phyloP scores from a whole-genome alignment of 768 basidiomycete genomes.

The Phylloporus rhodoxanthus region DNA sequence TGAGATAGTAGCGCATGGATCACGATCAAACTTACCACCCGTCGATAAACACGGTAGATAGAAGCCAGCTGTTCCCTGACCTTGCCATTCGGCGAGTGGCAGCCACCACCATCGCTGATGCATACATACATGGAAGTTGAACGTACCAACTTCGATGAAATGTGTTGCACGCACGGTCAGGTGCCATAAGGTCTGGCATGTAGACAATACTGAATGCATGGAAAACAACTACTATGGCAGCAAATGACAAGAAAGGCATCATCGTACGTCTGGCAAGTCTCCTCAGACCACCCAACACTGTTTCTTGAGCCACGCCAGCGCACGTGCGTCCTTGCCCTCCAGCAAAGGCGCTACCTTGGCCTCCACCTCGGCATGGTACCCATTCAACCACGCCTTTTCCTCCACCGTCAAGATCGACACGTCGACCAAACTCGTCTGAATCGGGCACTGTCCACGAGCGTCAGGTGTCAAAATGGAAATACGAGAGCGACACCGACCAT shows the following conservation, averaged over 20 bases:
- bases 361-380: conserved; percentile 69
- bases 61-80: neutral
- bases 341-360: conserved; percentile 56
- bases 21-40: neutral
- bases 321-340: conserved; percentile 27
- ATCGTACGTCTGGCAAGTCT: neutral
- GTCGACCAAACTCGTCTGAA: conserved; percentile 80
- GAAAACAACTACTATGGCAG: neutral
- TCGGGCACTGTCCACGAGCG: conserved; percentile 55
- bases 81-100: neutral
- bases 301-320: conserved; percentile 21
- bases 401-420: conserved; percentile 48
- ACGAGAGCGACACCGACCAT: conserved; percentile 49
- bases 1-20: neutral
- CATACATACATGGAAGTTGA: neutral
- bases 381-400: conserved; percentile 81
- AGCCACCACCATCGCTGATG: neutral
- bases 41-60: neutral
- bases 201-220: neutral
- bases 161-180: too few species aligned
- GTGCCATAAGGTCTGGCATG: too few species aligned
- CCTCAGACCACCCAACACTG: conserved; percentile 10
- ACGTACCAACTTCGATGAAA: too few species aligned
- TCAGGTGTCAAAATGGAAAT: neutral
- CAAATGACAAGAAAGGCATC: neutral